Percentiles rank a stretch among this genome's conserved stretches.
Evolutionary conservation across 768 basidiomycete species (phyloP).

Genomic region (Chlorophyllum brunneum): DNA sequence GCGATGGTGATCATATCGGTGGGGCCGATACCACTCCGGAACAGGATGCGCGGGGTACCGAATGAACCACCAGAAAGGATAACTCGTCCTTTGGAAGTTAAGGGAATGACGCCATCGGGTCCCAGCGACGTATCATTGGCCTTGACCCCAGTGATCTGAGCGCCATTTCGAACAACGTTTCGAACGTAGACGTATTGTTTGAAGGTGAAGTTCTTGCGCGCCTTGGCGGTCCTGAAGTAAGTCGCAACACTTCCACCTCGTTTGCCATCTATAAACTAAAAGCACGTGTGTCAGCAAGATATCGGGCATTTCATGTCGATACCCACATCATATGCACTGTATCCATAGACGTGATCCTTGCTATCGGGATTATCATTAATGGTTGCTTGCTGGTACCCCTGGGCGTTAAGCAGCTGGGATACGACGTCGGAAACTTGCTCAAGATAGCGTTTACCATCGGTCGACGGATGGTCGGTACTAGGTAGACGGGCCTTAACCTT

Average conservation of each 20-base stretch:
- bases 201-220: constrained; percentile 49
- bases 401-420: constrained; percentile 36
- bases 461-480: constrained; percentile 53
- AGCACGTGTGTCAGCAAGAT: background rate
- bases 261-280: constrained; percentile 39
- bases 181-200: constrained; percentile 45
- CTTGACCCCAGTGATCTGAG: constrained; percentile 53
- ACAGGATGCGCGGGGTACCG: constrained; percentile 53
- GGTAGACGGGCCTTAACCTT: constrained; percentile 50
- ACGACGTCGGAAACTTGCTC: constrained; percentile 46
- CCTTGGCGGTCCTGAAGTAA: constrained; percentile 54
- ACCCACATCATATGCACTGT: constrained; percentile 40
- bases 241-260: constrained; percentile 56
- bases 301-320: constrained; percentile 11
- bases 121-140: constrained; percentile 58
- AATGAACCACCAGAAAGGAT: constrained; percentile 56
- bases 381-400: constrained; percentile 50
- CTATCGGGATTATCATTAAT: constrained; percentile 53
- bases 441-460: constrained; percentile 57
- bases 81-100: constrained; percentile 55
- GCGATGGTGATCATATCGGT: constrained; percentile 51
- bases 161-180: constrained; percentile 54
- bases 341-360: constrained; percentile 62
- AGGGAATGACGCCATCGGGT: constrained; percentile 49
- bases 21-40: constrained; percentile 61